phyloP scores from a whole-genome alignment of 2,329 filamentous ascomycete genomes.

The Waltergamsia citrina region DNA sequence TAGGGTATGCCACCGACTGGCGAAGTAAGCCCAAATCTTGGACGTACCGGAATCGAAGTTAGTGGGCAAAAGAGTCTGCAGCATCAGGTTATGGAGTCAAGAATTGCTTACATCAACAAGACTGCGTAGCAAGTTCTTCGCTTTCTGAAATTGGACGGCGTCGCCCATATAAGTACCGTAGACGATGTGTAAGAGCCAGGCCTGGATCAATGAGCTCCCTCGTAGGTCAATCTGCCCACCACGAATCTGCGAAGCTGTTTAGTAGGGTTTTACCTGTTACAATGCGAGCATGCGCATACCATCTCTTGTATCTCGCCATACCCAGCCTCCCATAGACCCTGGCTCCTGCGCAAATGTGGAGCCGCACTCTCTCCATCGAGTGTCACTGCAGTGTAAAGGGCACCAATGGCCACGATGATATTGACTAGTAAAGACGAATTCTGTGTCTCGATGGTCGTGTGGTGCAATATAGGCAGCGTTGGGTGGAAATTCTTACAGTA shows the following conservation, averaged over 20 bases:
- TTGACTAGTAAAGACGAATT: slow-evolving; percentile 5
- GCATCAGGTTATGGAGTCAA: not conserved
- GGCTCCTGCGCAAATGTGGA: slow-evolving; percentile 6
- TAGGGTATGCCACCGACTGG: slow-evolving; percentile 13
- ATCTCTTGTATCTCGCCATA: slow-evolving; percentile 6
- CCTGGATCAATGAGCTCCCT: slow-evolving; percentile 15
- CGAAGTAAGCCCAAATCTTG: slow-evolving; percentile 15
- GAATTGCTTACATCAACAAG: slow-evolving; percentile 14
- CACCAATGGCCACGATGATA: slow-evolving; percentile 10
- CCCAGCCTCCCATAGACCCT: slow-evolving; percentile 10
- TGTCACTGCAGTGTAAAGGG: slow-evolving; percentile 8
- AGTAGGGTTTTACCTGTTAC: slow-evolving; percentile 12
- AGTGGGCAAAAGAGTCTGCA: not conserved
- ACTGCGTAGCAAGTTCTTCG: slow-evolving; percentile 15
- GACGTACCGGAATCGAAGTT: slow-evolving; percentile 8
- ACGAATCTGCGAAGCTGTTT: too few relatives aligned
- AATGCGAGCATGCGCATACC: slow-evolving; percentile 1
- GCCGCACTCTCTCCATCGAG: slow-evolving; percentile 5
- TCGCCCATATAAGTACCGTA: slow-evolving; percentile 18
- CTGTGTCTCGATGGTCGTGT: slow-evolving; percentile 7
- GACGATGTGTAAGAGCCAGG: slow-evolving; percentile 17
- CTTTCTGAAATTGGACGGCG: slow-evolving; percentile 11
- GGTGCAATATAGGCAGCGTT: slow-evolving; percentile 12
- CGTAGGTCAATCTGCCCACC: slow-evolving; percentile 13
- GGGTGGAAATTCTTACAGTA: slow-evolving; percentile 14